Conservation (phyloP, 805 yeast genomes). For the Lipomyces kockii region DNA sequence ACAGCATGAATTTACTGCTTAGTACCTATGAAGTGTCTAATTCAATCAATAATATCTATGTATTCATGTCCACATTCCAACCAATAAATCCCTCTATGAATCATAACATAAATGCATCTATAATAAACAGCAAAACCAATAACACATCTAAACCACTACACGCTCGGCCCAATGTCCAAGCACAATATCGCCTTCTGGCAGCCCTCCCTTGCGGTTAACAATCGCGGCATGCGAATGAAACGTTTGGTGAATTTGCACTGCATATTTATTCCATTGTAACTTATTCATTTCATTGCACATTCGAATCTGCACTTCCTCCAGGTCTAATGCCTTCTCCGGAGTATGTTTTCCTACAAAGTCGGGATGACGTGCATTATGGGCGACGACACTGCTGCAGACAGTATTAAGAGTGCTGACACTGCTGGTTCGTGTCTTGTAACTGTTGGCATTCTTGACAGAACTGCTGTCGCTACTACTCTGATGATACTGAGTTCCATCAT, state of each 20-base stretch:
- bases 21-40: neutral
- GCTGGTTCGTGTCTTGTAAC: neutral
- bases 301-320: conserved; percentile 14
- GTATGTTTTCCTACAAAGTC: neutral
- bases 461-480: neutral
- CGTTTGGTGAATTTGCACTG: conserved; percentile 67
- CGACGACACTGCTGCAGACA: neutral
- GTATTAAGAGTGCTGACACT: neutral
- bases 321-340: conserved; percentile 1
- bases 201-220: conserved; percentile 63
- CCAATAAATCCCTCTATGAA: neutral
- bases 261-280: conserved; percentile 76
- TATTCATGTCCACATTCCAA: neutral
- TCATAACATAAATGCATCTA: neutral
- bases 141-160: conserved; percentile 12
- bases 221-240: conserved; percentile 86
- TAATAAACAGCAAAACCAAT: neutral
- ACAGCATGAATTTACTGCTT: neutral
- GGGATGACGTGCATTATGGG: neutral
- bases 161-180: conserved; percentile 23
- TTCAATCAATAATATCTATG: neutral
- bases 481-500: neutral
- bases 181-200: conserved; percentile 21
- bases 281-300: conserved; percentile 51
- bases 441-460: neutral